phyloP scores from a whole-genome alignment of 2,329 filamentous ascomycete species.

The Aplosporella prunicola region DNA sequence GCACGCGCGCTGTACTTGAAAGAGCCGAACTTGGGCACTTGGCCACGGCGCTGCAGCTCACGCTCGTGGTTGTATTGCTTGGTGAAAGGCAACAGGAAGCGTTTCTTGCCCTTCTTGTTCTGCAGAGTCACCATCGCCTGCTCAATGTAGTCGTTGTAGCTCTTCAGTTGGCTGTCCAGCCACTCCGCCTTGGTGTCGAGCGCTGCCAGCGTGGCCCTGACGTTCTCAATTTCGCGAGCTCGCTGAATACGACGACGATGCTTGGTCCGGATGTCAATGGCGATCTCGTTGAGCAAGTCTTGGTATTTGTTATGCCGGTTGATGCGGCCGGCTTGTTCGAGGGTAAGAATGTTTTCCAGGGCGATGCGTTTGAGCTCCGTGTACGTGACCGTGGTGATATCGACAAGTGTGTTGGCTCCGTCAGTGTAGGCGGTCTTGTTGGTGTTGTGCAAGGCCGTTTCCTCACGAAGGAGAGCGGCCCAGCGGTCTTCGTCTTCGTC shows the following conservation, averaged over 20 bases:
- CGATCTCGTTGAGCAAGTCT: slow-evolving; percentile 95
- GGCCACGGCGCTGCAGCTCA: slow-evolving; percentile 83
- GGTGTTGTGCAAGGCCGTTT: slow-evolving; percentile 49
- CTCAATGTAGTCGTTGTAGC: slow-evolving; percentile 98
- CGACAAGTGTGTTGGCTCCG: slow-evolving; percentile 52
- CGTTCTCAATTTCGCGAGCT: slow-evolving; percentile 80
- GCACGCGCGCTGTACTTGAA: slow-evolving; percentile 93
- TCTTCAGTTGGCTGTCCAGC: slow-evolving; percentile 90
- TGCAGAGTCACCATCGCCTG: slow-evolving; percentile 95
- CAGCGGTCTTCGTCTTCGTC: slow-evolving; percentile 85
- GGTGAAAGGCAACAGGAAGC: slow-evolving; percentile 90
- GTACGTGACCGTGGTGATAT: slow-evolving; percentile 84
- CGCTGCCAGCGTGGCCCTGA: slow-evolving; percentile 63
- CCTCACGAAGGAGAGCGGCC: slow-evolving; percentile 70
- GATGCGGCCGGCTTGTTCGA: slow-evolving; percentile 82
- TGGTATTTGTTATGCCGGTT: slow-evolving; percentile 85
- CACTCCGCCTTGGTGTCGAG: slow-evolving; percentile 82
- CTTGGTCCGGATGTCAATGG: slow-evolving; percentile 93
- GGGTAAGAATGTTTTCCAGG: slow-evolving; percentile 82
- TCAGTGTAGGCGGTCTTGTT: slow-evolving; percentile 67
- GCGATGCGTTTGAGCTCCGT: slow-evolving; percentile 86
- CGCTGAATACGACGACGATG: slow-evolving; percentile 86
- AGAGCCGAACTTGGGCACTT: slow-evolving; percentile 92
- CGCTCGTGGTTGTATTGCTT: slow-evolving; percentile 98
- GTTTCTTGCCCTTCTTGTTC: slow-evolving; percentile 92